Evolutionary conservation across 805 yeast species (phyloP).

Genomic region (Suhomyces sp.): DNA sequence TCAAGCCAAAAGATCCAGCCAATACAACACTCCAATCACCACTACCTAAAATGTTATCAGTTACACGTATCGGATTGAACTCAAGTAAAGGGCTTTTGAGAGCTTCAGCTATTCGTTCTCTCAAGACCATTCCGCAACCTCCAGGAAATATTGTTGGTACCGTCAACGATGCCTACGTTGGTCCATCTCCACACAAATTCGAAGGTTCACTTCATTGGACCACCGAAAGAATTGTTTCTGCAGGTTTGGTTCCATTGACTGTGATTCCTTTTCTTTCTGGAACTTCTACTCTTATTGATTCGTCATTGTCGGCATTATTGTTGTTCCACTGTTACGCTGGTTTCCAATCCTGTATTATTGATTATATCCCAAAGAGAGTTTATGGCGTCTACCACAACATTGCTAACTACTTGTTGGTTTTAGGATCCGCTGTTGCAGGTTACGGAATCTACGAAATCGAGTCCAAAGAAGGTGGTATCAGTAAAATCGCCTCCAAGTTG

Average conservation of each 20-base stretch:
- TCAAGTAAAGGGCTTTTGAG: slow-evolving; percentile 6
- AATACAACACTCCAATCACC: background rate
- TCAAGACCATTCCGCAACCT: slow-evolving; percentile 50
- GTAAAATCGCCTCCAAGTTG: slow-evolving; percentile 43
- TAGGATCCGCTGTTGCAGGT: slow-evolving; percentile 62
- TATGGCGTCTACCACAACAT: slow-evolving; percentile 61
- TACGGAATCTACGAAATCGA: slow-evolving; percentile 74
- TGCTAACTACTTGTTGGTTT: slow-evolving; percentile 57
- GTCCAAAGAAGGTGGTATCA: slow-evolving; percentile 62
- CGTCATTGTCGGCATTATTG: slow-evolving; percentile 52
- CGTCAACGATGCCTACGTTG: slow-evolving; percentile 67
- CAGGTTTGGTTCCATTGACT: slow-evolving; percentile 62
- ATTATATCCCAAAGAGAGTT: slow-evolving; percentile 73
- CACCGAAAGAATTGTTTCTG: slow-evolving; percentile 58
- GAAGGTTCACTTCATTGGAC: slow-evolving; percentile 79
- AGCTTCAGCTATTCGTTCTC: slow-evolving; percentile 10
- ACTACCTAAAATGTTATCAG: slow-evolving; percentile 20
- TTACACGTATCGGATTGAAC: slow-evolving; percentile 30
- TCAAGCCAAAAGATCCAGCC: background rate
- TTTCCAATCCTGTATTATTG: slow-evolving; percentile 72
- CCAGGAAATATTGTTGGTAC: slow-evolving; percentile 72
- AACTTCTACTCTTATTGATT: slow-evolving; percentile 51
- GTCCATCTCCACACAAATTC: slow-evolving; percentile 51
- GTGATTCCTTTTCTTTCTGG: slow-evolving; percentile 60
- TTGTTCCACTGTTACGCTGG: slow-evolving; percentile 69